phyloP scores from a whole-genome alignment of 257 asterid species.

The Datura wrightii region DNA sequence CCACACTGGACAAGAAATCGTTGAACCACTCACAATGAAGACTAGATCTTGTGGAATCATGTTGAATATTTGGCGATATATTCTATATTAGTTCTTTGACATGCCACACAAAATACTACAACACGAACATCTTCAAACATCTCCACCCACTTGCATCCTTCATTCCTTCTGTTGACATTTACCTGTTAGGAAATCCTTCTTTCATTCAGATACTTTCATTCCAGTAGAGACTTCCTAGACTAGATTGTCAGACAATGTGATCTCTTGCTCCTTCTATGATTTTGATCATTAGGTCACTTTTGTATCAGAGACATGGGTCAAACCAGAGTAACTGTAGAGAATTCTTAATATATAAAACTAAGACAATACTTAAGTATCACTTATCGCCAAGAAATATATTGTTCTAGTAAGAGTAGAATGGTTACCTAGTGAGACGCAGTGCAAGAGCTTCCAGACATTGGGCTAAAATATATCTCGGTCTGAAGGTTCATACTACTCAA shows the following conservation, averaged over 20 bases:
- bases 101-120: constrained; percentile 34
- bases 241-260: no score
- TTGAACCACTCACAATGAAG: constrained; percentile 36
- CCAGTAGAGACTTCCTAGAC: no score
- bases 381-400: background rate
- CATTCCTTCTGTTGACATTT: constrained; percentile 33
- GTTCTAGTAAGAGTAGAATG: background rate
- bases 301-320: background rate
- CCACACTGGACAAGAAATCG: constrained; percentile 25
- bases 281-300: no score
- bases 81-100: constrained; percentile 24
- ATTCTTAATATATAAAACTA: background rate
- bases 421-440: constrained; percentile 36
- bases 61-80: no score
- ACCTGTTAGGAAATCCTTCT: constrained; percentile 35
- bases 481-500: constrained; percentile 33
- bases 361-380: background rate
- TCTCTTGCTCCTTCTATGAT: no score
- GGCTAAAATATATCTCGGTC: constrained; percentile 43
- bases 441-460: constrained; percentile 39
- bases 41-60: no score
- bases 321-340: background rate
- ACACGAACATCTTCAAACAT: constrained; percentile 44
- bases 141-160: constrained; percentile 39
- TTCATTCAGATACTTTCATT: background rate